These are phyloP conservation scores for Centaurea solstitialis DNA, from an alignment of 129 eudicot genomes.

Conservation along the genomic window DNA sequence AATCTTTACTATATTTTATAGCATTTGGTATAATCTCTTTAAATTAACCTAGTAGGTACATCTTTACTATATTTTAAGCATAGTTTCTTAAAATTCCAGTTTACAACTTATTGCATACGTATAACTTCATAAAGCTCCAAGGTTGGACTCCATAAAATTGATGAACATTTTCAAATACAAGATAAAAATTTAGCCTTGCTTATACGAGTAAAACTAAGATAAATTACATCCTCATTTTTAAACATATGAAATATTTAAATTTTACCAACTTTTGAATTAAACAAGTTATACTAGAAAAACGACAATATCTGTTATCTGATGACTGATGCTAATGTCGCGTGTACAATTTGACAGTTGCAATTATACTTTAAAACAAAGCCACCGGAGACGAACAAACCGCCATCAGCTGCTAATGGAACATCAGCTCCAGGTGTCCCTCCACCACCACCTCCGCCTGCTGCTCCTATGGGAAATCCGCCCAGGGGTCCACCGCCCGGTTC, in stretches of 20 bases:
- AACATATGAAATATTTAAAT: no score
- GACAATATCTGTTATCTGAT: constrained; percentile 20
- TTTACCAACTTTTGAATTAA: no score
- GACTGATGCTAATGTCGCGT: constrained; percentile 18
- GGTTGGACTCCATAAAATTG: background rate
- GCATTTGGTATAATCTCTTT: background rate
- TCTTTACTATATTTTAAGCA: background rate
- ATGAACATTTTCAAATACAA: background rate
- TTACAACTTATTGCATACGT: no score
- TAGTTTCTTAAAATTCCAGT: background rate
- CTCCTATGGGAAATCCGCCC: constrained; percentile 54
- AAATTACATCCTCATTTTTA: background rate
- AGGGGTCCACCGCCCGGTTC: constrained; percentile 63
- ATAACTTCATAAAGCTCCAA: background rate
- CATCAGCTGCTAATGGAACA: constrained; percentile 63
- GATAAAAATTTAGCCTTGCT: background rate
- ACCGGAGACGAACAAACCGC: constrained; percentile 79
- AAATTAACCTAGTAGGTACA: background rate
- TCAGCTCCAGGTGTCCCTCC: constrained; percentile 77
- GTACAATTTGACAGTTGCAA: constrained; percentile 62
- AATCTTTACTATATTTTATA: background rate
- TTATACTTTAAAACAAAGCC: constrained; percentile 86
- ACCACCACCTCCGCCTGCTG: constrained; percentile 75
- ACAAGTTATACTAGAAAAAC: background rate
- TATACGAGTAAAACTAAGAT: background rate